A percentile compares a stretch with the other conserved stretches of the same genome.
phyloP scores from a whole-genome alignment of 1,284 basidiomycete species.

The Apiotrichum gracile region DNA sequence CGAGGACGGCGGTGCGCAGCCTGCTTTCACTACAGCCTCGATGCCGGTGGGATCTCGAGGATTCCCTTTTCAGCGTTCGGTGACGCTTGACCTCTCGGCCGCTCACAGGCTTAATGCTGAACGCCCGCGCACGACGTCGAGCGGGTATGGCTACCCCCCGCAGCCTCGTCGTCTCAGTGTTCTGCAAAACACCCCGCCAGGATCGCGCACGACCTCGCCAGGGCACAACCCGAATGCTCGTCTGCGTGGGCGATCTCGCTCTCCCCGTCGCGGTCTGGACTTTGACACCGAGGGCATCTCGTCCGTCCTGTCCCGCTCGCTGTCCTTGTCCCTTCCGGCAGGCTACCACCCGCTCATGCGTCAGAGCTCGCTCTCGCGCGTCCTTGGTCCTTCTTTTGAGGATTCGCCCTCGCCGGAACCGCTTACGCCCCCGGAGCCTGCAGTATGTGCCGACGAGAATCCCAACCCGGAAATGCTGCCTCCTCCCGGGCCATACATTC shows the following conservation, averaged over 20 bases:
- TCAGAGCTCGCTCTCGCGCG: slow-evolving; percentile 12
- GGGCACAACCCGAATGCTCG: slow-evolving; percentile 6
- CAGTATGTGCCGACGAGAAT: slow-evolving; percentile 6
- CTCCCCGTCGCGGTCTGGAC: slow-evolving; percentile 19
- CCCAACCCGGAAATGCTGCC: slow-evolving; percentile 40
- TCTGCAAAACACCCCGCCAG: slow-evolving; percentile 35
- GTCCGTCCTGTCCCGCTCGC: slow-evolving; percentile 30
- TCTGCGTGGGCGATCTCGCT: slow-evolving; percentile 18
- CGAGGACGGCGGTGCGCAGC: background rate
- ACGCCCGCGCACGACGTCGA: background rate
- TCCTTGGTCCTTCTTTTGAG: background rate
- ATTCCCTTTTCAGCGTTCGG: background rate
- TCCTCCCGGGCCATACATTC: slow-evolving; percentile 46
- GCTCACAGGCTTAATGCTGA: no score
- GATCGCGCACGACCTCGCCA: slow-evolving; percentile 30
- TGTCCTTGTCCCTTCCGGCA: slow-evolving; percentile 13
- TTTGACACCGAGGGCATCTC: slow-evolving; percentile 33
- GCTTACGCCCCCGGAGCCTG: background rate
- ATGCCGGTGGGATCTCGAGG: background rate
- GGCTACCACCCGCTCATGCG: slow-evolving; percentile 11
- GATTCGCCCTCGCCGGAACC: slow-evolving; percentile 7
- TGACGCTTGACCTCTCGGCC: background rate
- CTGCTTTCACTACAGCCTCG: background rate
- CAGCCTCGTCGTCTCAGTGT: slow-evolving; percentile 26
- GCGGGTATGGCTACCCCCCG: slow-evolving; percentile 16